Conservation (phyloP, 495 filamentous ascomycete species). For the Daldinia decipiens region DNA sequence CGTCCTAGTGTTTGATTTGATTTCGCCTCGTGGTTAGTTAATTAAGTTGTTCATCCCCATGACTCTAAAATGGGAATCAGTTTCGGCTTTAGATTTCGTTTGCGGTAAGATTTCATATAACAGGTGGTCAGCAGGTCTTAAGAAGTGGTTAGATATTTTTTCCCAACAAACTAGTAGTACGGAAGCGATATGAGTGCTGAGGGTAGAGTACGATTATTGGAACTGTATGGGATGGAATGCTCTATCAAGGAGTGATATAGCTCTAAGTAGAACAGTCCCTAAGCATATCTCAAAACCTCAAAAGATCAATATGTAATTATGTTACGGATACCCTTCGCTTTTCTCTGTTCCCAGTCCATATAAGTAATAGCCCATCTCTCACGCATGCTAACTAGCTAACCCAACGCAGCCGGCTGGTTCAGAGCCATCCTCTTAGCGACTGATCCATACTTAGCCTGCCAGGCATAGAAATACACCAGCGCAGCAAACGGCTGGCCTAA, state of each 20-base stretch:
- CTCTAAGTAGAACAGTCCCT: background rate
- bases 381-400: background rate
- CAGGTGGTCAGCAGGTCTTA: background rate
- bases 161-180: background rate
- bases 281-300: background rate
- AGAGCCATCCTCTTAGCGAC: slow-evolving; percentile 53
- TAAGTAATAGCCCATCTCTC: background rate
- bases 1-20: background rate
- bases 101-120: background rate
- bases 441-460: slow-evolving; percentile 97
- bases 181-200: too few species aligned
- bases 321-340: background rate
- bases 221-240: background rate
- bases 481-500: slow-evolving; percentile 93
- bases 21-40: background rate
- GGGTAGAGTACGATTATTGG: too few species aligned
- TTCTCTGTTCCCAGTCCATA: background rate
- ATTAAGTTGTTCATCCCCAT: background rate
- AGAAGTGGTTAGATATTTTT: background rate
- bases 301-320: slow-evolving; percentile 1
- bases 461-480: slow-evolving; percentile 94
- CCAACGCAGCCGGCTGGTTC: slow-evolving; percentile 13
- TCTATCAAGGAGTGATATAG: background rate
- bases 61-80: background rate
- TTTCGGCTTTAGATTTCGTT: background rate